Base-by-base conservation (phyloP, 805 yeast species). In the Myxozyma sirexii region DNA sequence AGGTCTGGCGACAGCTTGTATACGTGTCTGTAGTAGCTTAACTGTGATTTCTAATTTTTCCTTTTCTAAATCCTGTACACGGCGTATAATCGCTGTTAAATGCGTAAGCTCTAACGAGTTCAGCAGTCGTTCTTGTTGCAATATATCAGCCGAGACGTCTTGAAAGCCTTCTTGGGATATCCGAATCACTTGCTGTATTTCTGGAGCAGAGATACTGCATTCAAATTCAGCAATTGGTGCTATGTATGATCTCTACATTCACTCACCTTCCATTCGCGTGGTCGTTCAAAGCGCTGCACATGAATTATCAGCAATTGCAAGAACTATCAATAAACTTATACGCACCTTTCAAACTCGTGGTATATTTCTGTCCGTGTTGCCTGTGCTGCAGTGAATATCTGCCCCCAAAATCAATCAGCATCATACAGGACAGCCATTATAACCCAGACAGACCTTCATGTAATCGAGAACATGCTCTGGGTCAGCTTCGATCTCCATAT, bases 111-210 rank as follows among this genome's bases (percentile, higher is more conserved):
- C 50, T 10, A 52, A 10, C 10, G 31, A 42, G 8, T 19, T 26
- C 24, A 62, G 27, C 24, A 56, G 45, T 29, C 43, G 51, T 26
- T 60, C 59, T 13, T 60, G 66, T 23, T n/a, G 35, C 19, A 58
- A 15, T 15, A 62, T 56, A n/a, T 60, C 65, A 39, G 45, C 24
- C 19, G 66, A 62, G 8, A 60, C 57, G 24, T 62, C 66, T 38
- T 62, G 64, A 35, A 62, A 62, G 3, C 66, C 66, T 44, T 62
- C 66, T 39, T 62, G 66, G 1, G 66, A 51, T 21, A 62, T 56
- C 38, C 59, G 41, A n/a, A 62, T 62, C 17, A 62, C 65, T 24
- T 62, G 66, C 27, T 47, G 49, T 12, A 62, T 62, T 33, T 62
- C 57, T 2, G 55, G 44, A 10, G 21, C 24, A 1, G 66, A 62